A percentile compares a stretch with the other conserved stretches of the same genome.
Conservation (phyloP, 352 stramenopile species). For the Phytopythium oedochilum region DNA sequence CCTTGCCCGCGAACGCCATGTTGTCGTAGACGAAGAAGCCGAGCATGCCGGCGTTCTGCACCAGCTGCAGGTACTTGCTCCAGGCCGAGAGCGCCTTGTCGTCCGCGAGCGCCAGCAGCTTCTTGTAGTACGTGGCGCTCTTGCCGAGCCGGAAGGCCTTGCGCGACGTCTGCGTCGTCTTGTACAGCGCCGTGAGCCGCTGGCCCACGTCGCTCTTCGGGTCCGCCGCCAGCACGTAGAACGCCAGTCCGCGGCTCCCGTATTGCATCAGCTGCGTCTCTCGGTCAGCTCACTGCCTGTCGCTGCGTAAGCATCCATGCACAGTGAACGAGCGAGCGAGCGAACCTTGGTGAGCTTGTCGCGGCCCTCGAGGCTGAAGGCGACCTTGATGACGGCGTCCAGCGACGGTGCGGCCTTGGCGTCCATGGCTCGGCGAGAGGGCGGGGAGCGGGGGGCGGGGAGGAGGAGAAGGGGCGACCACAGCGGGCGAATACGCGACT, state of each 20-base stretch:
- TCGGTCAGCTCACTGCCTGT: no score
- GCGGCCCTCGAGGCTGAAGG: conserved; percentile 76
- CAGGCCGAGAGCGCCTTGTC: conserved; percentile 52
- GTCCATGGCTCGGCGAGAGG: conserved; percentile 22
- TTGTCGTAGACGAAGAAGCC: conserved; percentile 89
- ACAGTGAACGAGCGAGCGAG: no score
- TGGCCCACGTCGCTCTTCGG: conserved; percentile 79
- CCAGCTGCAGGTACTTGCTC: conserved; percentile 59
- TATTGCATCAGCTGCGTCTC: conserved; percentile 67
- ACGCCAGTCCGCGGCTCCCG: conserved; percentile 71
- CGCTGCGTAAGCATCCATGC: no score
- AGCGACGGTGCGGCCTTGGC: conserved; percentile 59
- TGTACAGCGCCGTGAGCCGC: conserved; percentile 73
- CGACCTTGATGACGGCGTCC: conserved; percentile 55
- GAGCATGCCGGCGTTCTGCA: conserved; percentile 82
- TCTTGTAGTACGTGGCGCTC: conserved; percentile 78
- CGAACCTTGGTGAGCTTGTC: conserved; percentile 88
- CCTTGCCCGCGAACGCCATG: conserved; percentile 76
- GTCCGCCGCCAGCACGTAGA: conserved; percentile 71
- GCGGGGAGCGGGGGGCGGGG: background rate
- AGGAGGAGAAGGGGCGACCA: background rate
- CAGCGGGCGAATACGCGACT: conserved; percentile 1
- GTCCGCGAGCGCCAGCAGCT: conserved; percentile 42
- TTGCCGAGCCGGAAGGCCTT: conserved; percentile 87
- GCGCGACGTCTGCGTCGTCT: conserved; percentile 72